Base-by-base conservation (phyloP, 768 basidiomycete genomes). In the Lactarius vividus region DNA sequence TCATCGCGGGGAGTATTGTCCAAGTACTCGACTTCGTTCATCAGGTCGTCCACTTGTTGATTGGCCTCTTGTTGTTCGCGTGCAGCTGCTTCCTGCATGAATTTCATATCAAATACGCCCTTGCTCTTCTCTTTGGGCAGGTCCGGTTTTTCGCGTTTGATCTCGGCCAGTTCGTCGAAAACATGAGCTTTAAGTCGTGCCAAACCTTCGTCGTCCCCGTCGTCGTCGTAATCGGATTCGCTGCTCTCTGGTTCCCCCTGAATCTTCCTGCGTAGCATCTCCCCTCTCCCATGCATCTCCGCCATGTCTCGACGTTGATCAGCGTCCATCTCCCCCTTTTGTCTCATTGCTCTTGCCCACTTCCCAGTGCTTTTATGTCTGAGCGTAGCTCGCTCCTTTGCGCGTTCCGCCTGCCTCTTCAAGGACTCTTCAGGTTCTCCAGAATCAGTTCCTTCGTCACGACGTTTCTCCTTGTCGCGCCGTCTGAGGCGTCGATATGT, bases 81-180 rank as follows among this genome's bases (percentile, higher is more conserved):
- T 5, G 84, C 85, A 79, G 90, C 87, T 0, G 94, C 96, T 55
- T 95, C 89, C 75, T 91, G 89, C 96, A 99, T 99, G 77, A 98
- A 99, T 78, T 97, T 98, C 97, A 98, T 98, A 69, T 86, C 83
- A 74, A 97, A 91, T 11, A 98, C 83, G 66, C 91, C 85, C 77
- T 89, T 91, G 57, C 80, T 77, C 72, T 78, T 77, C 26, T 74
- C 78, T 28, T 31, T 70, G 55, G 69, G 64, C 16, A 69, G 73
- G 18, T 18, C 55, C 3, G 55, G 39, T 11, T 61, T 60, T 3
- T 65, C 64, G 37, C 29, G 29, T 49, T 66, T 57, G 23, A 66
- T 56, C 16, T 63, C 54, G 8, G 62, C 70, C 35, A 71, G 72
- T 3, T 67, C 69, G 7, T 73, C 74, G 15, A 75, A 66, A 29